Conservation (phyloP, 768 basidiomycete species). For the Tylopilus subfusipes region DNA sequence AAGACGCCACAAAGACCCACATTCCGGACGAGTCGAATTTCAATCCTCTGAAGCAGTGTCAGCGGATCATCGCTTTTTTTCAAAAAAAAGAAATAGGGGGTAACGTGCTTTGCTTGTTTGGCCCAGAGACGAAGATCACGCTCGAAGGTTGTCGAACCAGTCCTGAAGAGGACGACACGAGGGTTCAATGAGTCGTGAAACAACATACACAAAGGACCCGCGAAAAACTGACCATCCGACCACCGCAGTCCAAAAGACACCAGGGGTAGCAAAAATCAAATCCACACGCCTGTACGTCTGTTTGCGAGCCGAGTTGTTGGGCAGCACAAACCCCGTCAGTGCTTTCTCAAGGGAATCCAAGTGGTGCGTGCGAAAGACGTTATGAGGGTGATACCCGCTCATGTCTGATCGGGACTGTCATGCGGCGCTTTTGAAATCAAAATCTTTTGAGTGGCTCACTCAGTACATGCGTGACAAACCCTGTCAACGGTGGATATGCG, state of each 20-base stretch:
- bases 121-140: conserved; percentile 77
- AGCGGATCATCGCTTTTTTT: background rate
- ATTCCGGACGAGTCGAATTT: conserved; percentile 84
- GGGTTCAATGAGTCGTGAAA: background rate
- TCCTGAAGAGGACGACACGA: conserved; percentile 42
- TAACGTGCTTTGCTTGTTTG: conserved; percentile 52
- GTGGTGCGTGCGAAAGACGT: conserved; percentile 52
- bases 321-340: conserved; percentile 73
- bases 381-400: conserved; percentile 55
- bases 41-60: conserved; percentile 48
- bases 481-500: conserved; percentile 31
- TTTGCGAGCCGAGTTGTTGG: conserved; percentile 33
- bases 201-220: background rate
- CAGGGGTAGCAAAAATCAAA: conserved; percentile 73
- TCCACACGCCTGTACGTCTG: conserved; percentile 71
- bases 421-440: background rate
- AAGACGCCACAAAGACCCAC: conserved; percentile 37
- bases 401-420: conserved; percentile 42
- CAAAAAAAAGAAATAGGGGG: background rate
- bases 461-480: conserved; percentile 79
- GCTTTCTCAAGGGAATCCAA: conserved; percentile 85
- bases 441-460: conserved; percentile 44
- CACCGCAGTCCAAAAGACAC: conserved; percentile 84
- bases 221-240: conserved; percentile 77
- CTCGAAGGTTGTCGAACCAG: conserved; percentile 88